Evolutionary conservation across 257 asterid species (phyloP).

Genomic region (Henckelia pumila): DNA sequence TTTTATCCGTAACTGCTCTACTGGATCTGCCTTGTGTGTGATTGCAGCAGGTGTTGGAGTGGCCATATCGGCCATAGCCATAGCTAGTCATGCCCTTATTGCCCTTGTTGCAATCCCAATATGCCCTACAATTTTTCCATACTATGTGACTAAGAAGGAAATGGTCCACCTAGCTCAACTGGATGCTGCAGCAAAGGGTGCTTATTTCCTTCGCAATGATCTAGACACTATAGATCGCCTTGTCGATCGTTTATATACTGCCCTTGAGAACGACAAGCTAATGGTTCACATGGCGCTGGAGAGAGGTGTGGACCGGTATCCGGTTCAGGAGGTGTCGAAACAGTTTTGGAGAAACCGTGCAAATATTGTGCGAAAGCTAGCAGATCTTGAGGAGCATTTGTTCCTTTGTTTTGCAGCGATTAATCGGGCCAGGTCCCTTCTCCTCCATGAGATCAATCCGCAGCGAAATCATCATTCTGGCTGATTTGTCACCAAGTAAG

Average conservation of each 20-base stretch:
- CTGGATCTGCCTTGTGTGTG: conserved; percentile 53
- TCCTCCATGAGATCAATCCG: conserved; percentile 47
- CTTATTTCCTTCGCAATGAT: conserved; percentile 62
- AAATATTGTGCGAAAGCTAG: conserved; percentile 52
- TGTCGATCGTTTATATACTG: conserved; percentile 51
- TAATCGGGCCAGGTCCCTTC: conserved; percentile 66
- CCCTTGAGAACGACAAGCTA: conserved; percentile 52
- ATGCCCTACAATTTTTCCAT: conserved; percentile 36
- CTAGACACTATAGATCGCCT: conserved; percentile 71
- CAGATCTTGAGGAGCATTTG: conserved; percentile 83
- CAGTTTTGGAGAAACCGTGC: conserved; percentile 60
- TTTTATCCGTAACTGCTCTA: conserved; percentile 34
- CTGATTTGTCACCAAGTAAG: conserved; percentile 29
- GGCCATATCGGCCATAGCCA: conserved; percentile 52
- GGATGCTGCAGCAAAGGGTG: conserved; percentile 72
- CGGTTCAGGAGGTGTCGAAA: conserved; percentile 64
- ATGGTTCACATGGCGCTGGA: conserved; percentile 55
- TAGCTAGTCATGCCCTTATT: conserved; percentile 63
- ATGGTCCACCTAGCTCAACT: conserved; percentile 57
- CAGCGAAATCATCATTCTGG: conserved; percentile 24
- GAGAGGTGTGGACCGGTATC: conserved; percentile 62
- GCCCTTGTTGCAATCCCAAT: conserved; percentile 40
- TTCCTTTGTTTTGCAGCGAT: conserved; percentile 75
- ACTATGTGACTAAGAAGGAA: conserved; percentile 45
- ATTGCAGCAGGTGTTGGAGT: conserved; percentile 58